These are phyloP conservation scores for Neophaeococcomyces mojaviensis DNA, from an alignment of 2,329 filamentous ascomycete genomes.

Conservation along the genomic window DNA sequence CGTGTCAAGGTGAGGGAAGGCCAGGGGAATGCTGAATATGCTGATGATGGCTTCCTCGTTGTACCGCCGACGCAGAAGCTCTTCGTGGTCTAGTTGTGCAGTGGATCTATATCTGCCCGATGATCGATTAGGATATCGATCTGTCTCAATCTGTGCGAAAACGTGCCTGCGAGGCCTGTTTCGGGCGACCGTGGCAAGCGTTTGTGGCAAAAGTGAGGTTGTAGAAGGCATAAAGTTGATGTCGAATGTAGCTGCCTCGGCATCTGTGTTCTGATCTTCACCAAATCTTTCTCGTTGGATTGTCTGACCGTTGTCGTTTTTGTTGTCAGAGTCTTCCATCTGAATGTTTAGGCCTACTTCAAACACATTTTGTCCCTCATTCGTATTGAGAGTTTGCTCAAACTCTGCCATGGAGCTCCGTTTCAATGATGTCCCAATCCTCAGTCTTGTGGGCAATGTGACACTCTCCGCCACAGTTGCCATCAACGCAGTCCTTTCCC, in stretches of 20 bases:
- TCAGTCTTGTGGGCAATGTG: conserved; percentile 67
- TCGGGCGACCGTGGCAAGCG: conserved; percentile 21
- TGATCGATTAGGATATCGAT: conserved; percentile 9
- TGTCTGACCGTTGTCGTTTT: conserved; percentile 2
- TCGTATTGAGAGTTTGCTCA: conserved; percentile 60
- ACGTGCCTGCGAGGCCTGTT: conserved; percentile 9
- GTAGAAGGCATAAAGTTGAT: conserved; percentile 8
- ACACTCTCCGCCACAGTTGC: conserved; percentile 70
- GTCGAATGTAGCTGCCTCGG: conserved; percentile 3
- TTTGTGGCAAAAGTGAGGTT: neutral
- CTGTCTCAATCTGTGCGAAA: conserved; percentile 18
- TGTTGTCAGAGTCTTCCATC: conserved; percentile 24
- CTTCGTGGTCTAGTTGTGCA: conserved; percentile 13
- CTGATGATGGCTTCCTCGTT: conserved; percentile 20
- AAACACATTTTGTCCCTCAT: conserved; percentile 73
- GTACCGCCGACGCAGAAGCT: conserved; percentile 15
- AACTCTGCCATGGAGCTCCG: conserved; percentile 54
- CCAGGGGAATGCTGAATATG: conserved; percentile 16
- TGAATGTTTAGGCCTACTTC: conserved; percentile 60
- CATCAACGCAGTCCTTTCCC: conserved; percentile 74
- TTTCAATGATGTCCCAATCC: conserved; percentile 33
- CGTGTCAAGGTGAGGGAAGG: conserved; percentile 72
- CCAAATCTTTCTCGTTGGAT: neutral
- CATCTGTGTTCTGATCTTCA: conserved; percentile 13
- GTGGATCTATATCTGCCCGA: conserved; percentile 6